Base-by-base conservation (phyloP, 192 early-diverging fungal genomes). In the Anaeromyces robustus region DNA sequence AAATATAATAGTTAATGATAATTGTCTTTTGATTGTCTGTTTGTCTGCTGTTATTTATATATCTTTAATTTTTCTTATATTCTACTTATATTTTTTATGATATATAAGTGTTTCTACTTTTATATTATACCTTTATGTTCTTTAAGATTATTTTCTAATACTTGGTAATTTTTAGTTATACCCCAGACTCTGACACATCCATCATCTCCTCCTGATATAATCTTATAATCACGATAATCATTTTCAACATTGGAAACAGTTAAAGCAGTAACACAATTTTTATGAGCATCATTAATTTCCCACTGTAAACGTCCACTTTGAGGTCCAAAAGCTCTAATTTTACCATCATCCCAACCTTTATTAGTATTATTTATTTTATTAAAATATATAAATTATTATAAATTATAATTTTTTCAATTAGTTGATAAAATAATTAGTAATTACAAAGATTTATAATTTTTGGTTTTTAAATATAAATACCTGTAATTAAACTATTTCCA, bases 111-210 rank as follows among this genome's bases (percentile, higher is more conserved):
- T n/a, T n/a, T n/a, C n/a, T n/a, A n/a, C n/a, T n/a, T n/a, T n/a
- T n/a, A n/a, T n/a, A n/a, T n/a, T n/a, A n/a, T n/a, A 81, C 85
- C 88, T 77, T 90, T 90, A 84, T 90, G 89, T 83, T 90, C 89
- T 81, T 90, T 90, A 86, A 90, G 86, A 37, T 88, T 86, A 78
- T 88, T 84, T 77, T 88, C 87, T 9, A 90, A 84, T 26, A 41
- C 80, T 68, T 85, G 89, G 5, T 84, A 82, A 43, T 85, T 83
- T 28, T 80, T 37, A 9, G 87, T 85, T 18, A 90, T 82, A 31
- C 85, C 83, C 89, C 89, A 90, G 4, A 90, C 86, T 30, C 89
- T 84, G 17, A 90, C 88, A 84, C 89, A 88, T 16, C 89, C 89
- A 82, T 90, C 89, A 85, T 87, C 86, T 12, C 89, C 89, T 17